Evolutionary conservation across 495 filamentous ascomycete genomes (phyloP).

Genomic region (Aspergillus sclerotiicarbonarius): DNA sequence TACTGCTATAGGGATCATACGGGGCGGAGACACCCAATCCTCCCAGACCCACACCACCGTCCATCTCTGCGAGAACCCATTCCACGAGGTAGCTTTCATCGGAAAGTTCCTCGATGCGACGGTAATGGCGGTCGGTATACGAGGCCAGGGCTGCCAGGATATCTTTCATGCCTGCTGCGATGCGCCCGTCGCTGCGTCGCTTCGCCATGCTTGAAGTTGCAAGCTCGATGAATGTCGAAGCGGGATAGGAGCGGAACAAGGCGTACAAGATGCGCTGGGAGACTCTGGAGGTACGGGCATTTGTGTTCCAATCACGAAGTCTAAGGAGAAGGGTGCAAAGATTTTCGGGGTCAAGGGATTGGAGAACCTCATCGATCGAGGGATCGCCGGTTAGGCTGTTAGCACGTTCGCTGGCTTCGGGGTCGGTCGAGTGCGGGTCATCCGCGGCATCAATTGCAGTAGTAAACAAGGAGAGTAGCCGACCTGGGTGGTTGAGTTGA

Average conservation of each 20-base stretch:
- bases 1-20: constrained; percentile 10
- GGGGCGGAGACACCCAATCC: constrained; percentile 25
- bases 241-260: constrained; percentile 74
- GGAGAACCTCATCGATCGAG: constrained; percentile 82
- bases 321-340: constrained; percentile 75
- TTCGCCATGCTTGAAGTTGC: constrained; percentile 45
- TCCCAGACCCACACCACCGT: constrained; percentile 54
- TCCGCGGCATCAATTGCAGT: constrained; percentile 65
- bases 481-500: constrained; percentile 85
- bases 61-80: constrained; percentile 92
- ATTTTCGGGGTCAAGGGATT: constrained; percentile 74
- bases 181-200: constrained; percentile 35
- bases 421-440: constrained; percentile 26
- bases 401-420: constrained; percentile 24
- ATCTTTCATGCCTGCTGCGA: constrained; percentile 70
- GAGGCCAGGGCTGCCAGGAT: constrained; percentile 76
- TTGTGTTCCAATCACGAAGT: constrained; percentile 94
- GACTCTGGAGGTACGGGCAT: constrained; percentile 78
- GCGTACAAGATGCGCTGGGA: constrained; percentile 83
- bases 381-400: constrained; percentile 63
- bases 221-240: constrained; percentile 67
- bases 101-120: constrained; percentile 79
- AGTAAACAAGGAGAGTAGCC: constrained; percentile 79
- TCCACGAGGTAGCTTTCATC: constrained; percentile 94
- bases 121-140: constrained; percentile 91